Percentiles rank a stretch among this genome's conserved stretches.
These are phyloP conservation scores for Athelia psychrophila DNA, from an alignment of 1,284 basidiomycete genomes.

Conservation along the genomic window DNA sequence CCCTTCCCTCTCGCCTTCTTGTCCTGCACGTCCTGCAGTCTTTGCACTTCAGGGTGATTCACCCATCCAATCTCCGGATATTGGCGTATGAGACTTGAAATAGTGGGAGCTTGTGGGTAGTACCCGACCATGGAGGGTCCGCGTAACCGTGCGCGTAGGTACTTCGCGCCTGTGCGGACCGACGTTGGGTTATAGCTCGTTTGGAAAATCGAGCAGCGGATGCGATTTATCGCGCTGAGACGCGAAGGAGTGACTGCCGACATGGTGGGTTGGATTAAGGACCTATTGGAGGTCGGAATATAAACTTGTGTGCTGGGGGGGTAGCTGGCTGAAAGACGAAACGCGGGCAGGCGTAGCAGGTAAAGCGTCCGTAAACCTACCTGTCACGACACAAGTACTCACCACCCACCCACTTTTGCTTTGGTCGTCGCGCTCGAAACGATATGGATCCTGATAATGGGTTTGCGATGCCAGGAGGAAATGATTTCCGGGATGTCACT, in stretches of 20 bases:
- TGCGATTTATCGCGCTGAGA: conserved; percentile 49
- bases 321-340: too few relatives aligned
- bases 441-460: conserved; percentile 13
- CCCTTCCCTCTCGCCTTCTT: conserved; percentile 76
- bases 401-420: too few relatives aligned
- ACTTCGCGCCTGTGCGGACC: conserved; percentile 80
- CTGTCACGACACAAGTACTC: too few relatives aligned
- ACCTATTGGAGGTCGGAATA: too few relatives aligned
- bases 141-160: conserved; percentile 70
- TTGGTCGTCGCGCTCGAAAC: background rate
- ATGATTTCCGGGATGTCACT: conserved; percentile 60
- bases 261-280: conserved; percentile 15
- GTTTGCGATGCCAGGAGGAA: conserved; percentile 46
- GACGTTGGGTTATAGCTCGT: conserved; percentile 81
- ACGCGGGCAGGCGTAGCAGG: too few relatives aligned
- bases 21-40: conserved; percentile 64
- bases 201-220: conserved; percentile 76
- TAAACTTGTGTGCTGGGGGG: too few relatives aligned
- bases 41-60: conserved; percentile 61
- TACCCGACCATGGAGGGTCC: conserved; percentile 80
- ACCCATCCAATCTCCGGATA: conserved; percentile 58
- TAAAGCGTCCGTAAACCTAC: too few relatives aligned
- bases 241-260: conserved; percentile 38
- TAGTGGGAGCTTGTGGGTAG: conserved; percentile 60
- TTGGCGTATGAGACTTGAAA: conserved; percentile 47